Conservation (phyloP, 257 asterid species). For the Gentiana straminea region DNA sequence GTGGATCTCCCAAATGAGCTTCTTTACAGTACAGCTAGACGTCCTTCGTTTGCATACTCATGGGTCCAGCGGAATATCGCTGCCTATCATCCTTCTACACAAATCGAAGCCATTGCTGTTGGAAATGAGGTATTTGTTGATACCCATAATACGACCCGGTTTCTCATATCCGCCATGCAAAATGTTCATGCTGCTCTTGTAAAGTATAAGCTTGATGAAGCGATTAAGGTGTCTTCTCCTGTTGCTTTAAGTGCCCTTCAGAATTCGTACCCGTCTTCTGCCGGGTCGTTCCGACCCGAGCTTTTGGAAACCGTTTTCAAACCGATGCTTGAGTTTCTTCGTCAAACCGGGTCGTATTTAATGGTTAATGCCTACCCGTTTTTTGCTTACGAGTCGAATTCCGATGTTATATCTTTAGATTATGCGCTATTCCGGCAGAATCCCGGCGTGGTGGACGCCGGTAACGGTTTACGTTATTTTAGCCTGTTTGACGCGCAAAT, state of each 20-base stretch:
- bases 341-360: slow-evolving; percentile 54
- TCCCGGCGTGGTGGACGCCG: slow-evolving; percentile 67
- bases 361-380: slow-evolving; percentile 87
- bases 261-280: slow-evolving; percentile 80
- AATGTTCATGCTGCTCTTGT: slow-evolving; percentile 54
- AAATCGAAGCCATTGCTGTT: slow-evolving; percentile 71
- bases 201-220: slow-evolving; percentile 36
- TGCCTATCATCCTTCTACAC: slow-evolving; percentile 60
- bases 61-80: slow-evolving; percentile 58
- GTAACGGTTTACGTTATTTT: slow-evolving; percentile 56
- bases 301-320: slow-evolving; percentile 45
- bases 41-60: slow-evolving; percentile 51
- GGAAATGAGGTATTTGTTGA: slow-evolving; percentile 93
- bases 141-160: slow-evolving; percentile 57
- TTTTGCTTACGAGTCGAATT: slow-evolving; percentile 73
- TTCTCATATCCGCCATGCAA: slow-evolving; percentile 63
- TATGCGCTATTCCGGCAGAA: slow-evolving; percentile 71
- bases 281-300: slow-evolving; percentile 67
- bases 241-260: slow-evolving; percentile 70
- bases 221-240: slow-evolving; percentile 68
- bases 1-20: slow-evolving; percentile 85
- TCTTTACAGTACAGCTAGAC: slow-evolving; percentile 53
- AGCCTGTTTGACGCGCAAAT: slow-evolving; percentile 81
- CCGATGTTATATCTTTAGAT: slow-evolving; percentile 68
- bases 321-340: slow-evolving; percentile 76